Evolutionary conservation across 768 basidiomycete species (phyloP).

Genomic region (Candolleomyces eurysporus): DNA sequence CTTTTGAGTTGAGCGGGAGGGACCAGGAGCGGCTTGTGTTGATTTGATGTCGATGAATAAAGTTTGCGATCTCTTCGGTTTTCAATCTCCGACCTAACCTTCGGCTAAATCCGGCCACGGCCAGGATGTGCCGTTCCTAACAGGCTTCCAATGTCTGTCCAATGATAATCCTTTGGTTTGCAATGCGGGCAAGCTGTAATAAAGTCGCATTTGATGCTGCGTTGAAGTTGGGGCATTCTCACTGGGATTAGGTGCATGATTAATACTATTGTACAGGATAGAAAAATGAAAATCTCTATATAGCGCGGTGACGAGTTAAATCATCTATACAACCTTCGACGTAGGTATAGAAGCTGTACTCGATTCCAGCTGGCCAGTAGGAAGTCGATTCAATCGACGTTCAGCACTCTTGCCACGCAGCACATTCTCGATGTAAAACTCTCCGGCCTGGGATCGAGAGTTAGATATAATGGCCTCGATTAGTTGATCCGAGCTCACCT

Average conservation of each 20-base stretch:
- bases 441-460: conserved; percentile 71
- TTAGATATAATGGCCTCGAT: conserved; percentile 1
- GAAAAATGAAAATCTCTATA: too few relatives aligned
- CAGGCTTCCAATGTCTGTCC: background rate
- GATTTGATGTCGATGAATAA: conserved; percentile 25
- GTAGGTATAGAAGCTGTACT: background rate
- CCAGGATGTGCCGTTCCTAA: background rate
- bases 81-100: conserved; percentile 28
- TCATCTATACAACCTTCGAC: background rate
- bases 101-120: conserved; percentile 10
- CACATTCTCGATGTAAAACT: conserved; percentile 93
- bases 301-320: too few relatives aligned
- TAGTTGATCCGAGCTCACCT: conserved; percentile 52
- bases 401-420: conserved; percentile 57
- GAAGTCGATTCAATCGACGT: conserved; percentile 34
- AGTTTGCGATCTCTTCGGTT: conserved; percentile 20
- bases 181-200: background rate
- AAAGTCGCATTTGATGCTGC: background rate
- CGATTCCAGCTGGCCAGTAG: conserved; percentile 8
- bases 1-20: conserved; percentile 19
- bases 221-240: too few relatives aligned
- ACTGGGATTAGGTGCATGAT: too few relatives aligned
- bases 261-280: background rate
- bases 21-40: conserved; percentile 26
- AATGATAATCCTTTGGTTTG: background rate